Conservation (phyloP, 345 rosid genomes). For the Brassica cretica region DNA sequence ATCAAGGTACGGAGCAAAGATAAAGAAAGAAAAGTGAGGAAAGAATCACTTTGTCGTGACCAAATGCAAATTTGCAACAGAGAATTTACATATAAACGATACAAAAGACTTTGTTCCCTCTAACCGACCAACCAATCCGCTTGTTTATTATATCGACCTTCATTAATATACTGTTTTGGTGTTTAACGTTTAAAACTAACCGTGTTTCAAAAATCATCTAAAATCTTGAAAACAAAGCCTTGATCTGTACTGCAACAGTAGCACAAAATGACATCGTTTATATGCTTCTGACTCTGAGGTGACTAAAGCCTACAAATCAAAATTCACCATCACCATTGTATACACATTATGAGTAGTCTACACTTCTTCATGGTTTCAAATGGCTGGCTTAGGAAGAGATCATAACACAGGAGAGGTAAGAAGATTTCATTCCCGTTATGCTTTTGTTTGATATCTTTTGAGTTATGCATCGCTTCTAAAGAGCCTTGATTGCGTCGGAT, state of each 20-base stretch:
- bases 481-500: too few species aligned
- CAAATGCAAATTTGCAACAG: conserved; percentile 39
- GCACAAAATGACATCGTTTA: neutral
- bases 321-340: too few species aligned
- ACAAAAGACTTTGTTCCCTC: neutral
- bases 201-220: neutral
- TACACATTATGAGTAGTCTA: too few species aligned
- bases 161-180: neutral
- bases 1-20: conserved; percentile 13
- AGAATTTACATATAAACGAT: conserved; percentile 1
- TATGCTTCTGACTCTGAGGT: neutral
- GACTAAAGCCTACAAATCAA: neutral
- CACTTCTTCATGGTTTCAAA: too few species aligned
- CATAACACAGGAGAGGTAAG: too few species aligned
- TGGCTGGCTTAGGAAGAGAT: too few species aligned
- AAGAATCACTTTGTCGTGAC: conserved; percentile 44
- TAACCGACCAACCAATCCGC: conserved; percentile 33
- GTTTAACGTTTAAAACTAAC: neutral
- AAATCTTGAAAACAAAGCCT: neutral
- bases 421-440: too few species aligned
- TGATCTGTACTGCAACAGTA: neutral
- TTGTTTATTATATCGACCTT: neutral
- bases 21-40: conserved; percentile 20
- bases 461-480: too few species aligned
- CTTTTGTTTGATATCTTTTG: too few species aligned